These are phyloP conservation scores for Pyrenochaeta sp. DNA, from an alignment of 2,329 filamentous ascomycete species.

Conservation along the genomic window DNA sequence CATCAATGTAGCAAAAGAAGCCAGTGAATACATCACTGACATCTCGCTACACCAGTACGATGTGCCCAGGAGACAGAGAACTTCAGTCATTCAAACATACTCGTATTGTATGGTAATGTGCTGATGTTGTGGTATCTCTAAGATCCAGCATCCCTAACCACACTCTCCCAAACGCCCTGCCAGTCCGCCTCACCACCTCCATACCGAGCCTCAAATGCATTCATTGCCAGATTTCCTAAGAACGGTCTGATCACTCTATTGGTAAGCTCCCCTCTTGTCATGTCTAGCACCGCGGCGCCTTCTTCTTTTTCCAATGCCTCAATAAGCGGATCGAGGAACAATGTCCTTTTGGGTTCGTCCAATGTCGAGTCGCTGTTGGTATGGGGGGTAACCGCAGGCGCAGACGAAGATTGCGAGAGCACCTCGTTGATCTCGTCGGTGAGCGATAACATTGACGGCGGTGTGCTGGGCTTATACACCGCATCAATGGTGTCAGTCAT, in stretches of 20 bases:
- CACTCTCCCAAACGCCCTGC: conserved; percentile 43
- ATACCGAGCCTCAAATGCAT: conserved; percentile 92
- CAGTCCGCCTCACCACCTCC: conserved; percentile 68
- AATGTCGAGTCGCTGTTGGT: neutral
- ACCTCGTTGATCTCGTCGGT: conserved; percentile 86
- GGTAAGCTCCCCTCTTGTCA: conserved; percentile 69
- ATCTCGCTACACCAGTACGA: neutral
- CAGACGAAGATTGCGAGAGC: conserved; percentile 53
- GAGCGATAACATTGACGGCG: conserved; percentile 75
- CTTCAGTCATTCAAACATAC: neutral
- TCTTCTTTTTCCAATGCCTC: conserved; percentile 44
- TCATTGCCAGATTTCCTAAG: conserved; percentile 90
- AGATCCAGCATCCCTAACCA: conserved; percentile 38
- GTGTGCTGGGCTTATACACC: conserved; percentile 77
- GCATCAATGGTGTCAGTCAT: conserved; percentile 97
- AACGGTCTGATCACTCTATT: conserved; percentile 84
- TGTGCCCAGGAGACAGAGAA: neutral
- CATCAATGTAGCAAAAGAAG: neutral
- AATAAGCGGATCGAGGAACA: conserved; percentile 56
- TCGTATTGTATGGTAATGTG: neutral
- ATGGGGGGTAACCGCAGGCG: conserved; percentile 5
- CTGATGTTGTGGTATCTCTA: neutral
- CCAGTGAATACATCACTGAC: neutral
- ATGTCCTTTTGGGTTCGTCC: conserved; percentile 39
- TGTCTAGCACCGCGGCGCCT: conserved; percentile 58